Base-by-base conservation (phyloP, 441 rosid species). In the Adansonia madagascariensis region DNA sequence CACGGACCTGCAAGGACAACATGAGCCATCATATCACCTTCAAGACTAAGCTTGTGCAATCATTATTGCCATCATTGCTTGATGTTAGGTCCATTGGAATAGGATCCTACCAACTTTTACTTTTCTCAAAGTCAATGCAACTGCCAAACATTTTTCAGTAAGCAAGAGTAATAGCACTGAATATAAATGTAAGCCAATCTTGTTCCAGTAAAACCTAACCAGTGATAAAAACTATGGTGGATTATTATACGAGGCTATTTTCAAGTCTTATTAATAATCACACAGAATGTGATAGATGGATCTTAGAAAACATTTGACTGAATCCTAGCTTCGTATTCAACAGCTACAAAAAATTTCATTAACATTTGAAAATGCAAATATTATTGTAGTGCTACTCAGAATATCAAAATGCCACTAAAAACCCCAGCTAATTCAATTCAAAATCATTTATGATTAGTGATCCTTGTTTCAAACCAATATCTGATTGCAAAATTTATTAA, bases 1-100 rank as follows among this genome's bases (percentile, higher is more conserved):
- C 85, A 6, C 94, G 90, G 73, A 92, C 87, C 99, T 95, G 89
- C 65, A 70, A 56, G 67, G 74, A 77, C 50, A 55, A 68, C 66
- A 22, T 50, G 15, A 79, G 53, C 43, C 62, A 46, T 31, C 52
- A 18, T 27, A 57, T 17, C 63, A 71, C 17, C 31, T 35, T 43
- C 17, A 79, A 20, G 46, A 71, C 71, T 50, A 71, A 71, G 27
- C 44, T 35, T 52, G 46, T 52, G 62, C 35, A 71, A 35, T 71
- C 49, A 67, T 67, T 67, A 20, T 56, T 55, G 22, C 22, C 8
- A 62, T 46, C 55, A 67, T 67, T 20, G 39, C 55, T 67, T 18
- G 55, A 47, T 44, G 49, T 68, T 22, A 47, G 57, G 18, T 20
- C 57, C 5, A 22, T 53, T 68, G 57, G 50, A 67, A 67, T 12